Conservation (phyloP, 495 filamentous ascomycete genomes). For the Poronia punctata region DNA sequence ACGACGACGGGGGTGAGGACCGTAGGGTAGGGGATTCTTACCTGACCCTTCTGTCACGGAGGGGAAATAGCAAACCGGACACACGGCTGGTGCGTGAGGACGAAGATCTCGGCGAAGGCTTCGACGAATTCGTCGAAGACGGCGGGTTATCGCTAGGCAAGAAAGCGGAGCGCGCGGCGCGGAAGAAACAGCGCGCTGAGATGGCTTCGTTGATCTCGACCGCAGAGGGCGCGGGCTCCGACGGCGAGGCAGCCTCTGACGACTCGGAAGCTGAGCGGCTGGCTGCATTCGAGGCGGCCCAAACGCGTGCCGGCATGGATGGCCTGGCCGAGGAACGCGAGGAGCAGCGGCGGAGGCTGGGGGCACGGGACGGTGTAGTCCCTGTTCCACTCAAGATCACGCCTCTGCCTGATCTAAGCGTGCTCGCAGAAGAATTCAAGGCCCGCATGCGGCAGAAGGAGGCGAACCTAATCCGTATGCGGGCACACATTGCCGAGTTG, state of each 20-base stretch:
- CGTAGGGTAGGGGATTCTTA: conserved; percentile 35
- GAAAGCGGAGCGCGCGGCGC: conserved; percentile 72
- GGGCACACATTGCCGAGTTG: conserved; percentile 25
- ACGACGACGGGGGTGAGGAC: conserved; percentile 42
- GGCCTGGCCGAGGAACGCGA: conserved; percentile 36
- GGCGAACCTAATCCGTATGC: conserved; percentile 22
- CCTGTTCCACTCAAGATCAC: conserved; percentile 43
- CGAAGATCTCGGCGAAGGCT: conserved; percentile 91
- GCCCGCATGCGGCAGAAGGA: conserved; percentile 29
- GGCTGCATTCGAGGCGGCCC: conserved; percentile 82
- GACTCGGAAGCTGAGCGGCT: conserved; percentile 74
- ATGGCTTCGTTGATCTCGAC: conserved; percentile 82
- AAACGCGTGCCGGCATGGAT: conserved; percentile 76
- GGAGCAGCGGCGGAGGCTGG: conserved; percentile 29
- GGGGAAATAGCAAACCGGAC: conserved; percentile 23
- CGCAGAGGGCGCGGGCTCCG: conserved; percentile 56
- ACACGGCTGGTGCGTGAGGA: conserved; percentile 78
- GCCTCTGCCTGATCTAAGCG: conserved; percentile 48
- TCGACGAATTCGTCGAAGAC: conserved; percentile 87
- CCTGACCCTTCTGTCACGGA: conserved; percentile 40
- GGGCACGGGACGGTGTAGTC: conserved; percentile 12
- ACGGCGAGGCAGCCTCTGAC: conserved; percentile 48
- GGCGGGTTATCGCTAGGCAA: conserved; percentile 70
- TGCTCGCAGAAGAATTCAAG: conserved; percentile 42
- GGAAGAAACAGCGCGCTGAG: conserved; percentile 56